Evolutionary conservation across 306 rosid genomes (phyloP).

Genomic region (Cyamopsis tetragonoloba): DNA sequence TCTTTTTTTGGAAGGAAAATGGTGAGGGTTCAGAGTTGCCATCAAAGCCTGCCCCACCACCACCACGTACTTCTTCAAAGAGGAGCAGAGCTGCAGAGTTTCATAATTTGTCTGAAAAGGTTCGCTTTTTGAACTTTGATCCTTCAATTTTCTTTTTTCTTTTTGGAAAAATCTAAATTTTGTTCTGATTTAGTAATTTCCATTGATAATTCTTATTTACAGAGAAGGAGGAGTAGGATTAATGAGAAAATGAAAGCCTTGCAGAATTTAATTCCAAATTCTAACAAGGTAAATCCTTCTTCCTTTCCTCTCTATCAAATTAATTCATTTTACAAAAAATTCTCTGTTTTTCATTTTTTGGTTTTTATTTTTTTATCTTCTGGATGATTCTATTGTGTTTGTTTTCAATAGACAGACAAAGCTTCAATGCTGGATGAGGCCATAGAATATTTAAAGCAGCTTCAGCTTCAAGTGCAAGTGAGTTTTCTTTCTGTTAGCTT

Average conservation of each 20-base stretch:
- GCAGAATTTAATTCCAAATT: constrained; percentile 90
- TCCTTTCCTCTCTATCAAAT: not conserved
- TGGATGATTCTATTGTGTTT: constrained; percentile 9
- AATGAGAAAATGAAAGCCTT: constrained; percentile 95
- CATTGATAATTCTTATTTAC: constrained; percentile 27
- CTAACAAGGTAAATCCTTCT: constrained; percentile 62
- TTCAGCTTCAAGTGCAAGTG: constrained; percentile 87
- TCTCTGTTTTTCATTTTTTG: not conserved
- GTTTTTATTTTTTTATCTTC: not conserved
- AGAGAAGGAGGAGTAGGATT: constrained; percentile 93
- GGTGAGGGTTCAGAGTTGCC: constrained; percentile 46
- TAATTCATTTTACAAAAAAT: not conserved
- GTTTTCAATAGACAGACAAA: constrained; percentile 74
- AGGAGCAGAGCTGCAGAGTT: constrained; percentile 91
- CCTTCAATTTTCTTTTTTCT: not conserved
- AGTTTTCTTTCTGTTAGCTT: constrained; percentile 28
- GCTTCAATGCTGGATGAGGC: constrained; percentile 97
- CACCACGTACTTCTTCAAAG: constrained; percentile 63
- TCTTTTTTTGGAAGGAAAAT: constrained; percentile 36
- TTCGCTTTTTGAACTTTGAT: constrained; percentile 15
- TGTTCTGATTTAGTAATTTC: constrained; percentile 21
- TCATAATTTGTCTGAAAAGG: constrained; percentile 96
- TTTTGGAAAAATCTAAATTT: not conserved
- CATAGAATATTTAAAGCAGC: constrained; percentile 94
- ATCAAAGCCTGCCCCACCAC: constrained; percentile 38